These are phyloP conservation scores for Prinsepia uniflora DNA, from an alignment of 306 rosid genomes.

Conservation along the genomic window DNA sequence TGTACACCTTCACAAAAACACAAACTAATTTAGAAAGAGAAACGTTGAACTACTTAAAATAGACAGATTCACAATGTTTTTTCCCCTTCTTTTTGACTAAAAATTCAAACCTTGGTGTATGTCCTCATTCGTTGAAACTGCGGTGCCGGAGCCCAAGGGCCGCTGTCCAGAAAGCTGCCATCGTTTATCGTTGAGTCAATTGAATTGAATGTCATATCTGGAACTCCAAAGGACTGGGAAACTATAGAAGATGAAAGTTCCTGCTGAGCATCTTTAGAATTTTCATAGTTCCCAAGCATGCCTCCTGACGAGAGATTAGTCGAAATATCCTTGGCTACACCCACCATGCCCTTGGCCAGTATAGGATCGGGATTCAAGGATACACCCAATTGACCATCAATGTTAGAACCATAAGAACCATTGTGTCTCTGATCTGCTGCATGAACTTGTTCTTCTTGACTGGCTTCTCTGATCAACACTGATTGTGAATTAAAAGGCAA, in stretches of 20 bases:
- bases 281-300: slow-evolving; percentile 55
- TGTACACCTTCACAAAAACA: slow-evolving; percentile 61
- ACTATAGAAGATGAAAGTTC: slow-evolving; percentile 90
- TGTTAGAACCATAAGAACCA: slow-evolving; percentile 51
- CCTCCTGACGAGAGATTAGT: slow-evolving; percentile 57
- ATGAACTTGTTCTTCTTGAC: slow-evolving; percentile 68
- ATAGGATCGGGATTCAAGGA: slow-evolving; percentile 62
- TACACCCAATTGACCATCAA: slow-evolving; percentile 51
- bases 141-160: slow-evolving; percentile 68
- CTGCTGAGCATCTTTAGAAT: slow-evolving; percentile 67
- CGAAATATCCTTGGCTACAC: slow-evolving; percentile 52
- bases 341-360: slow-evolving; percentile 54
- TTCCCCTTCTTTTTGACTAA: neutral
- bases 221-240: slow-evolving; percentile 86
- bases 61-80: neutral
- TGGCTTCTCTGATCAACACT: slow-evolving; percentile 58
- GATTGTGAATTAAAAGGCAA: slow-evolving; percentile 68
- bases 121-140: slow-evolving; percentile 85
- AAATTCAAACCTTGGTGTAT: slow-evolving; percentile 75
- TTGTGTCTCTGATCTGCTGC: slow-evolving; percentile 51
- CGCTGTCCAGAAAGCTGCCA: slow-evolving; percentile 58
- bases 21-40: slow-evolving; percentile 20
- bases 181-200: slow-evolving; percentile 78
- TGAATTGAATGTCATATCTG: slow-evolving; percentile 83
- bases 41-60: neutral